Base-by-base conservation (phyloP, 1,139 yeast genomes). In the Casaregolazyma suthepensis region DNA sequence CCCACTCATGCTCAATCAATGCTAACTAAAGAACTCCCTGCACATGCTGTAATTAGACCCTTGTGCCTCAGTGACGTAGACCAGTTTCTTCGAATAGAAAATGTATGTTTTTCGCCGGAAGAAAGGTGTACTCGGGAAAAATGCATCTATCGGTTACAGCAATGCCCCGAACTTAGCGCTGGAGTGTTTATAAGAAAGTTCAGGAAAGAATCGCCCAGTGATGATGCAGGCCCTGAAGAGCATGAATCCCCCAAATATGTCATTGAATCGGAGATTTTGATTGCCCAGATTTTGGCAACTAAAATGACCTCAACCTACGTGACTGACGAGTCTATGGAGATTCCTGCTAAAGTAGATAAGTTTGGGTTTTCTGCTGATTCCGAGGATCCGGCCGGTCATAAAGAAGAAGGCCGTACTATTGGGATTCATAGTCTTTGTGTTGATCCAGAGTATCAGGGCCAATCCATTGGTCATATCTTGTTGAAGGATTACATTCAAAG, bases 401-500 rank as follows among this genome's bases (percentile, higher is more conserved):
- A 77, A 57, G 97, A 91, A 66, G 74, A 78, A 22, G 89, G 96
- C 40, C 74, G 82, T 52, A 75, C 77, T 38, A 82, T 93, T 56
- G 97, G 93, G 2, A 77, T 93, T 52, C 98, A 93, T 67, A 83
- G 94, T 2, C 75, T 93, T 50, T 91, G 83, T 4, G 80, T 93
- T 42, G 83, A 82, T 61, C 88, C 93, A 26, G 82, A 82, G 45
- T 88, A 83, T 79, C 89, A 85, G 67, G 87, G 90, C 55, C 80
- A 82, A 70, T 87, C 86, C 65, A 75, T 93, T 57, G 98, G 96
- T 9, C 82, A 96, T 15, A 75, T 89, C 58, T 72, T 93, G 66
- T 71, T 91, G 66, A 90, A 87, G 62, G 99, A 93, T 71, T 93
- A 88, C 71, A 80, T 91, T 59, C 97, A 93, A 70, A 88, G 91